Percentiles rank a stretch among this genome's conserved stretches.
Conservation (phyloP, 345 rosid genomes). For the Raphanus raphanistrum region DNA sequence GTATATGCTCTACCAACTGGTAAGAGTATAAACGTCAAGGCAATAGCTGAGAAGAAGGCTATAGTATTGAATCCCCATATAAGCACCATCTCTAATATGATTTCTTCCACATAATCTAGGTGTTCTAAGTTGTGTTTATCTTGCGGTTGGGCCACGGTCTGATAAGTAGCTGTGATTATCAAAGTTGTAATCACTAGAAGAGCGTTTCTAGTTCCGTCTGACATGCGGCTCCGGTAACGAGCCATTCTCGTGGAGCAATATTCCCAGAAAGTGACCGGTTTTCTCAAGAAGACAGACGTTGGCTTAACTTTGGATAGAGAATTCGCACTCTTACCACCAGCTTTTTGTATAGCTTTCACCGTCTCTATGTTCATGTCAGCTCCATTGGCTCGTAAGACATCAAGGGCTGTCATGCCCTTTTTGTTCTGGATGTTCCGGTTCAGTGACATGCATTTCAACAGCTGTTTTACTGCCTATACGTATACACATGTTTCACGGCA, state of each 20-base stretch:
- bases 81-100: neutral
- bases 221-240: neutral
- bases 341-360: neutral
- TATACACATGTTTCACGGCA: too few relatives aligned
- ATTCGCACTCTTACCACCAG: neutral
- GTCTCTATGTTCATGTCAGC: neutral
- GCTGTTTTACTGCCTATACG: too few relatives aligned
- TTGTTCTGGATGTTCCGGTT: too few relatives aligned
- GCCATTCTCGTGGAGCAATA: neutral
- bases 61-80: conserved; percentile 1
- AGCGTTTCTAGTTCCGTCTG: conserved; percentile 19
- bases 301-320: neutral
- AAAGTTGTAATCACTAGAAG: conserved; percentile 37
- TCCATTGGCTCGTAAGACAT: too few relatives aligned
- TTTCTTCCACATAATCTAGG: neutral
- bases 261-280: neutral
- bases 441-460: too few relatives aligned
- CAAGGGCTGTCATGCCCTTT: too few relatives aligned
- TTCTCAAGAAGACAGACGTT: neutral
- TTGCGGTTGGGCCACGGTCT: neutral
- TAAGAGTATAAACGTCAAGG: conserved; percentile 20
- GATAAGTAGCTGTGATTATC: conserved; percentile 28
- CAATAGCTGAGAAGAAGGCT: conserved; percentile 9
- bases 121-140: neutral
- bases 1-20: conserved; percentile 21